A percentile compares a stretch with the other conserved stretches of the same genome.
Conservation (phyloP, 345 rosid genomes). For the Citrus inodora region DNA sequence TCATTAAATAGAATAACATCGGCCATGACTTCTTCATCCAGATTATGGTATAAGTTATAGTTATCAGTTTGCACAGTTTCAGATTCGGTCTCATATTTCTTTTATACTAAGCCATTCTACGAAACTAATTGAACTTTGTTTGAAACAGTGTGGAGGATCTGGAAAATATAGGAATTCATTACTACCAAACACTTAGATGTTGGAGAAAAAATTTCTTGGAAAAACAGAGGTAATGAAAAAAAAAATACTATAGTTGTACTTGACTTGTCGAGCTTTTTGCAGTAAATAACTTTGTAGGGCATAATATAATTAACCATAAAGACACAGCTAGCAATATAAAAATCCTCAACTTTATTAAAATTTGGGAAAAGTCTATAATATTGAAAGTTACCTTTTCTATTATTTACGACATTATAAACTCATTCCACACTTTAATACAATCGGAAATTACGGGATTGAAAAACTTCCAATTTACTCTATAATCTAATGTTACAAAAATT, state of each 20-base stretch:
- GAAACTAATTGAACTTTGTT: neutral
- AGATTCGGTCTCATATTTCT: neutral
- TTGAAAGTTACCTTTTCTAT: too few species aligned
- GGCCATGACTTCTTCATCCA: conserved; percentile 71
- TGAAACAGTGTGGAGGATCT: conserved; percentile 70
- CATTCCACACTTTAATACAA: too few species aligned
- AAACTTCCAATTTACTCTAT: too few species aligned
- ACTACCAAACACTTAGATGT: conserved; percentile 67
- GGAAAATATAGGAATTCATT: conserved; percentile 85
- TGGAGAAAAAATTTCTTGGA: conserved; percentile 88
- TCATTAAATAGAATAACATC: conserved; percentile 72
- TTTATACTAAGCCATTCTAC: neutral
- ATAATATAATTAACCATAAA: neutral
- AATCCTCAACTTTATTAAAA: too few species aligned
- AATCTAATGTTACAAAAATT: neutral
- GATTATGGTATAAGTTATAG: conserved; percentile 58
- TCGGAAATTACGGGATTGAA: too few species aligned
- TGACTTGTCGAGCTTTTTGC: neutral
- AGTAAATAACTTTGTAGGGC: neutral
- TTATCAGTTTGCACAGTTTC: neutral
- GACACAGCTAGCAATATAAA: too few species aligned
- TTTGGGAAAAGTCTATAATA: too few species aligned
- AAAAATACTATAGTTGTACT: neutral
- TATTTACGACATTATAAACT: too few species aligned
- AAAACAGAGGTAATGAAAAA: conserved; percentile 47